Conservation (phyloP, 495 filamentous ascomycete genomes). For the Sporormia fimetaria region DNA sequence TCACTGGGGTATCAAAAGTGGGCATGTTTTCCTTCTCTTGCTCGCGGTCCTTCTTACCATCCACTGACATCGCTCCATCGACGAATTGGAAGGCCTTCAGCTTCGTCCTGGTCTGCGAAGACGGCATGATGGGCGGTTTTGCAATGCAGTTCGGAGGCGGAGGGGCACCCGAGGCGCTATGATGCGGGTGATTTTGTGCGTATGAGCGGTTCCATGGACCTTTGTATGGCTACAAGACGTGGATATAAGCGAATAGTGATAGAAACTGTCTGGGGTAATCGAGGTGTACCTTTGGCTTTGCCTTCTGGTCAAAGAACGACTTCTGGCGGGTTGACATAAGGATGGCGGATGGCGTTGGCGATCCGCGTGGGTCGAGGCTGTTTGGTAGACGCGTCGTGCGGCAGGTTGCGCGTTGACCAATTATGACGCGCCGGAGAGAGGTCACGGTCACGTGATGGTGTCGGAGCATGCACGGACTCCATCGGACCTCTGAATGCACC, state of each 20-base stretch:
- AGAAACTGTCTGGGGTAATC: neutral
- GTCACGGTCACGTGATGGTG: too few relatives aligned
- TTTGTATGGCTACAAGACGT: constrained; percentile 5
- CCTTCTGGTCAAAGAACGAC: constrained; percentile 38
- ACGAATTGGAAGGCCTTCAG: constrained; percentile 48
- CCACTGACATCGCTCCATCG: constrained; percentile 27
- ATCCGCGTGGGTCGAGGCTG: neutral
- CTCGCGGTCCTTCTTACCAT: constrained; percentile 9
- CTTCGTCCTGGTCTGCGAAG: constrained; percentile 46
- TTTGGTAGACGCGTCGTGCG: constrained; percentile 3
- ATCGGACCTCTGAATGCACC: too few relatives aligned
- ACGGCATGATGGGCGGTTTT: constrained; percentile 35
- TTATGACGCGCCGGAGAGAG: neutral
- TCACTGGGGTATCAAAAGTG: neutral
- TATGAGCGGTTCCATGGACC: constrained; percentile 18
- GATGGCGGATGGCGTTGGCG: constrained; percentile 1
- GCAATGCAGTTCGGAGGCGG: constrained; percentile 17
- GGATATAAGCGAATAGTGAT: neutral
- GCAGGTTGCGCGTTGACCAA: neutral
- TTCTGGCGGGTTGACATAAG: constrained; percentile 36
- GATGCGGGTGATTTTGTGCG: constrained; percentile 14
- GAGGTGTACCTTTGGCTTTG: constrained; percentile 23
- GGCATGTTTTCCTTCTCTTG: constrained; percentile 31
- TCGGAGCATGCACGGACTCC: too few relatives aligned
- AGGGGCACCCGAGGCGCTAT: constrained; percentile 8